Evolutionary conservation across 2,329 filamentous ascomycete genomes (phyloP).

Genomic region (Aspergillus pseudoterreus): DNA sequence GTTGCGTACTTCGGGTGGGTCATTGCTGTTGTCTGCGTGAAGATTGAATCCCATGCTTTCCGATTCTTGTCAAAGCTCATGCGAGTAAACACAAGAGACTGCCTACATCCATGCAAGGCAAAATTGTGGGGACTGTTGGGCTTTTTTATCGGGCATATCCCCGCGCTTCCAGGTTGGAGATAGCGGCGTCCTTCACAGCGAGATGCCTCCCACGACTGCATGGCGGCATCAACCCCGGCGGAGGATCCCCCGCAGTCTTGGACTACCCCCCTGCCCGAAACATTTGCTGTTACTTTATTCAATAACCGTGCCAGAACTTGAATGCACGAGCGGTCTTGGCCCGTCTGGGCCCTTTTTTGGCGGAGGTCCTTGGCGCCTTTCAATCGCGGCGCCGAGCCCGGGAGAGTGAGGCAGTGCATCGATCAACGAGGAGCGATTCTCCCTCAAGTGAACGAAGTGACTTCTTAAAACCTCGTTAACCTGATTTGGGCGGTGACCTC

Average conservation of each 20-base stretch:
- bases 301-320: neutral
- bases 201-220: neutral
- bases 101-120: neutral
- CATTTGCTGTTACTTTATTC: neutral
- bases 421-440: neutral
- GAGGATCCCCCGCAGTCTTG: neutral
- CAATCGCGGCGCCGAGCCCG: slow-evolving; percentile 1
- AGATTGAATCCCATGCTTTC: slow-evolving; percentile 11
- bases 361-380: neutral
- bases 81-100: neutral
- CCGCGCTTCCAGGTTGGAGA: neutral
- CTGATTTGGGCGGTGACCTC: neutral
- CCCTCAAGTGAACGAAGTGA: too few relatives aligned
- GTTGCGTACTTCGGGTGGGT: slow-evolving; percentile 9
- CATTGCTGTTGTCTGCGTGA: slow-evolving; percentile 10
- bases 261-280: neutral
- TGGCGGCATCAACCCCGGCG: neutral
- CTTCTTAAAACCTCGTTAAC: too few relatives aligned
- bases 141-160: neutral
- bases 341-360: neutral
- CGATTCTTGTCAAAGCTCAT: neutral
- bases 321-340: slow-evolving; percentile 8
- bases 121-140: neutral
- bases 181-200: neutral
- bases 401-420: neutral